Base-by-base conservation (phyloP, 345 rosid genomes). In the Pistacia integerrima region DNA sequence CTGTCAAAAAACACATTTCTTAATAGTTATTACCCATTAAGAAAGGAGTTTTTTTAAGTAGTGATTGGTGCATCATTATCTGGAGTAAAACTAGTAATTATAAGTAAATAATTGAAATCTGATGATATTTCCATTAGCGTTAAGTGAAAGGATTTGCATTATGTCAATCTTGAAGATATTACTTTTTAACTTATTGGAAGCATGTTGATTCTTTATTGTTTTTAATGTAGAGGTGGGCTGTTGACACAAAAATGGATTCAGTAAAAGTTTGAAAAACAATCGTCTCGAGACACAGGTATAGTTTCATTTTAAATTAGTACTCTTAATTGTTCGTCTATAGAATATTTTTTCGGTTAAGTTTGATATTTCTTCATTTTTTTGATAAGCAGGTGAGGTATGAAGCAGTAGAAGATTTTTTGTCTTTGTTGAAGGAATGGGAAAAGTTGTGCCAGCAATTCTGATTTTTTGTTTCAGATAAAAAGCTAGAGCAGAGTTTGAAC, bases 211-310 rank as follows among this genome's bases (percentile, higher is more conserved):
- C 13, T 20, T 11, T 62, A 25, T 4, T 52, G 38, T 55, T 11
- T 74, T 58, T 71, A 30, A 22, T 14, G 11, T 13, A 87, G 90
- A 75, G 71, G 68, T 84, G 87, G 90, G 87, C 85, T 58, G 87
- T 84, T 8, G 89, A 87, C 55, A 69, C 82, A 6, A 84, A 84
- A 20, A 22, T 58, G 17, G 46, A 74, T 18, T 87, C 89, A 16
- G 85, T 76, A 74, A 82, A 35, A 87, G 86, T 73, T 48, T 87
- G 68, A 81, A 76, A 49, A 51, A 14, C 0, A 87, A 87, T 30
- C 88, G 82, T 57, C 86, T 86, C 48, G 82, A 81, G 70, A 75
- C 85, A 18, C 76, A 84, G 86, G 89, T 84, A 78, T 63, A 55
- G 12, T 77, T 4, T 35, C 41, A 46, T 35, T 46, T 16, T 0